A percentile compares a stretch with the other conserved stretches of the same genome.
These are phyloP conservation scores for Colletotrichum tabaci DNA, from an alignment of 2,329 filamentous ascomycete genomes.

Conservation along the genomic window DNA sequence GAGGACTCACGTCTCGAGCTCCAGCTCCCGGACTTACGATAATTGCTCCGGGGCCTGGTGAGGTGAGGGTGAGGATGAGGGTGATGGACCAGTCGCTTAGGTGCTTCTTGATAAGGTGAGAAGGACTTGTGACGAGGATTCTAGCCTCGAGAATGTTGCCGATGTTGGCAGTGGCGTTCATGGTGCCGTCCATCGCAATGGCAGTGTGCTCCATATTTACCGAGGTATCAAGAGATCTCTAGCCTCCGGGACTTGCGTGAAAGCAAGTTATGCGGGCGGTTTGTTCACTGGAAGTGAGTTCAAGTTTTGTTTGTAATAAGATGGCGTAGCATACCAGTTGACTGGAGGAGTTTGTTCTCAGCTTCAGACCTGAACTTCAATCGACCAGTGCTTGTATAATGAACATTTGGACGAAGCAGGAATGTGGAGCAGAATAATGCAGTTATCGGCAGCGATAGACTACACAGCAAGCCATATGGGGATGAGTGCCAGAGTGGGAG, in stretches of 20 bases:
- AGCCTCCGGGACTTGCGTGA: neutral
- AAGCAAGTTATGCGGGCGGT: too few relatives aligned
- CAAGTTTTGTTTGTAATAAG: neutral
- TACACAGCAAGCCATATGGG: too few relatives aligned
- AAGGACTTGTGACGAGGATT: neutral
- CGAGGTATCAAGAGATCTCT: neutral
- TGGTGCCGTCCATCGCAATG: too few relatives aligned
- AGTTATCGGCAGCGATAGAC: too few relatives aligned
- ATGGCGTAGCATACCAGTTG: neutral
- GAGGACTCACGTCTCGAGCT: too few relatives aligned
- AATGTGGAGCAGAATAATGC: neutral
- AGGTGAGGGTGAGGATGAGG: neutral
- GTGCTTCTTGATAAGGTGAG: neutral
- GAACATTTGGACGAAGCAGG: neutral
- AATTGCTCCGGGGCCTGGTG: too few relatives aligned
- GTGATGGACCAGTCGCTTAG: neutral
- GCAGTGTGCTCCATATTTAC: neutral
- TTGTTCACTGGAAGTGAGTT: neutral
- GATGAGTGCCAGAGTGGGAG: too few relatives aligned
- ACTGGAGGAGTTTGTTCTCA: neutral
- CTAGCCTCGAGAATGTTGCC: neutral
- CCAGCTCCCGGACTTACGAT: too few relatives aligned
- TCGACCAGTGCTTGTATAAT: neutral
- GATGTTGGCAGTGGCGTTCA: neutral
- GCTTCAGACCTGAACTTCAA: neutral